phyloP scores from a whole-genome alignment of 2,329 filamentous ascomycete genomes.

The Claviceps sp. region DNA sequence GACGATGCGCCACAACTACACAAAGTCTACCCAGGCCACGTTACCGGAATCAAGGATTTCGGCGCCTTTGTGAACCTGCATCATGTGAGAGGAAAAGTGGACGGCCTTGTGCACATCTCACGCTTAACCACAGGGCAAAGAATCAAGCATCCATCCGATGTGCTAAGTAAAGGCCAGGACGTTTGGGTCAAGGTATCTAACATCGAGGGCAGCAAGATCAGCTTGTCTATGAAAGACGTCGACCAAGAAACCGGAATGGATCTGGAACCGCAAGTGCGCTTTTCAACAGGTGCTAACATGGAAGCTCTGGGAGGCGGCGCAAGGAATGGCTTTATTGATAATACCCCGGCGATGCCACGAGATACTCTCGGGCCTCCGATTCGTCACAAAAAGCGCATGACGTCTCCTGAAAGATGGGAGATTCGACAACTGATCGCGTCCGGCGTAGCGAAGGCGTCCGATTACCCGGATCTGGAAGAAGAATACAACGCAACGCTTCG shows the following conservation, averaged over 20 bases:
- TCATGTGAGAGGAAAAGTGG: constrained; percentile 75
- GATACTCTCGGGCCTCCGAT: constrained; percentile 30
- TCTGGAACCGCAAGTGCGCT: constrained; percentile 59
- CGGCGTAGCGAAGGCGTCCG: constrained; percentile 80
- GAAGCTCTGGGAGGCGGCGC: constrained; percentile 58
- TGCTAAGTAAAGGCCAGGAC: constrained; percentile 65
- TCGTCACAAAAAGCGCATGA: constrained; percentile 78
- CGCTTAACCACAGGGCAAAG: constrained; percentile 73
- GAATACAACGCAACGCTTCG: constrained; percentile 81
- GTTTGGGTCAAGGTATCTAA: constrained; percentile 91
- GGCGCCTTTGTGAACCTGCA: constrained; percentile 89
- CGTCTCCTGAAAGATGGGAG: constrained; percentile 93
- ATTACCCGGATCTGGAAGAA: constrained; percentile 89
- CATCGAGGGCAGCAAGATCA: constrained; percentile 68
- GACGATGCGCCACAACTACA: constrained; percentile 70
- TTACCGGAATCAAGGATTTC: constrained; percentile 90
- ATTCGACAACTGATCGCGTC: constrained; percentile 94
- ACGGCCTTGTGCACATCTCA: constrained; percentile 88
- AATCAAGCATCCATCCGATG: constrained; percentile 82
- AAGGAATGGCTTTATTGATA: constrained; percentile 42
- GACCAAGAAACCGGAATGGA: constrained; percentile 83
- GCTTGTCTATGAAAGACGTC: constrained; percentile 93
- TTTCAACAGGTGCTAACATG: constrained; percentile 85
- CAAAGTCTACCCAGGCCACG: constrained; percentile 82
- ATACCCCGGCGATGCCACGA: constrained; percentile 20